phyloP scores from a whole-genome alignment of 1,284 basidiomycete genomes.

The Anthracocystis setariae region DNA sequence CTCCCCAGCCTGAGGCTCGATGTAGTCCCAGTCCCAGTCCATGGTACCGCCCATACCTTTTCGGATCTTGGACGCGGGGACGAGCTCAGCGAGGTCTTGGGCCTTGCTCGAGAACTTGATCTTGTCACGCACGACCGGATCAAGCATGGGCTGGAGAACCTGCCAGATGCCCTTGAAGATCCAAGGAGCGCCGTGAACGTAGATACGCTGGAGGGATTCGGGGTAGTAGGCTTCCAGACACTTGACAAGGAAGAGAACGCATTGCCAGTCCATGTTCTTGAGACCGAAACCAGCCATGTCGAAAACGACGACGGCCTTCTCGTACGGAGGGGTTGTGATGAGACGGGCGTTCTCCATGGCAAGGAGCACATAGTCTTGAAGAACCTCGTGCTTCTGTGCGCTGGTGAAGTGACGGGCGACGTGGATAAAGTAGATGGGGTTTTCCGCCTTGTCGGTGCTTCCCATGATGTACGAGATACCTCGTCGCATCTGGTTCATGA shows the following conservation, averaged over 20 bases:
- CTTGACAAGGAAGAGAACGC: constrained; percentile 66
- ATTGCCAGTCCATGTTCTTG: constrained; percentile 68
- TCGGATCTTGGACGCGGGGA: constrained; percentile 58
- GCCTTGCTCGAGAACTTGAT: constrained; percentile 67
- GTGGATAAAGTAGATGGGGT: constrained; percentile 68
- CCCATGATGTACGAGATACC: constrained; percentile 68
- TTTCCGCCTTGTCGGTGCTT: constrained; percentile 60
- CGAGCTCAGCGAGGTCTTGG: constrained; percentile 60
- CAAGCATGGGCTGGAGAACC: constrained; percentile 65
- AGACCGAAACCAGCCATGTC: constrained; percentile 67
- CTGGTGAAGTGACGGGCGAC: constrained; percentile 66
- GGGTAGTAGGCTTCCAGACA: constrained; percentile 67
- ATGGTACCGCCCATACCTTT: constrained; percentile 67
- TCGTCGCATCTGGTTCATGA: constrained; percentile 67
- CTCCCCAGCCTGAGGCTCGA: constrained; percentile 63
- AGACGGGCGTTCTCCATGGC: constrained; percentile 65
- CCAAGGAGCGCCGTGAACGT: constrained; percentile 67
- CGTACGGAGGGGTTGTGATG: constrained; percentile 64
- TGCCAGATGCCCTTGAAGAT: constrained; percentile 68
- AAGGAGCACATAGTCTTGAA: constrained; percentile 66
- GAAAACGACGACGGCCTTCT: constrained; percentile 65
- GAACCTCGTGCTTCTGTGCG: constrained; percentile 65
- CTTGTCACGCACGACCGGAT: constrained; percentile 67
- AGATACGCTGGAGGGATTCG: constrained; percentile 67
- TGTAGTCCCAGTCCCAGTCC: constrained; percentile 68